These are phyloP conservation scores for Clohesyomyces aquaticus DNA, from an alignment of 495 filamentous ascomycete species.

Conservation along the genomic window DNA sequence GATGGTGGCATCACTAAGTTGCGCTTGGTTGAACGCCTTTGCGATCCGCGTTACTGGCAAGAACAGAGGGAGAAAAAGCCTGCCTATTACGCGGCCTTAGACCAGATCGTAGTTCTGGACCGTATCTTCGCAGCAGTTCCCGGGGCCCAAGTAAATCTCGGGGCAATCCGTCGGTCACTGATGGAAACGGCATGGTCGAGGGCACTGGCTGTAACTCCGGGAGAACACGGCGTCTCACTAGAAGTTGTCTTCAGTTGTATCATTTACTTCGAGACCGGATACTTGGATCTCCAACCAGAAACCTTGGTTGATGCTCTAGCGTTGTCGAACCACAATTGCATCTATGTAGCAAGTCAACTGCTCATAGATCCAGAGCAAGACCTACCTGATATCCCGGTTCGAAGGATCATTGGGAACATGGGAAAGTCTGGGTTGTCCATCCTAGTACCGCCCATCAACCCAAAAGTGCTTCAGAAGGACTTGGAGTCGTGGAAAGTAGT, in stretches of 20 bases:
- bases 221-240: background rate
- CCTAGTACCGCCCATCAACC: background rate
- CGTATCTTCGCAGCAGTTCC: too few species aligned
- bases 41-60: too few species aligned
- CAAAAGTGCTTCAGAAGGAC: background rate
- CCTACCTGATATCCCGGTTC: background rate
- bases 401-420: conserved; percentile 1
- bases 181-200: too few species aligned
- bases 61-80: too few species aligned
- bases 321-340: background rate
- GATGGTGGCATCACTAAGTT: too few species aligned
- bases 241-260: background rate
- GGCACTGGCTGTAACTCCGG: background rate
- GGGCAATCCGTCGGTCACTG: too few species aligned
- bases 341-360: background rate
- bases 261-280: background rate
- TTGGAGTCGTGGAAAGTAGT: background rate
- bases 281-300: background rate
- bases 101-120: too few species aligned
- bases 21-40: too few species aligned
- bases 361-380: background rate
- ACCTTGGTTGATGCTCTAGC: background rate
- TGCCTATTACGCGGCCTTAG: too few species aligned
- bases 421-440: background rate
- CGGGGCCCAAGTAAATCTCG: too few species aligned